Evolutionary conservation across 257 asterid genomes (phyloP).

Genomic region (Plantago major): DNA sequence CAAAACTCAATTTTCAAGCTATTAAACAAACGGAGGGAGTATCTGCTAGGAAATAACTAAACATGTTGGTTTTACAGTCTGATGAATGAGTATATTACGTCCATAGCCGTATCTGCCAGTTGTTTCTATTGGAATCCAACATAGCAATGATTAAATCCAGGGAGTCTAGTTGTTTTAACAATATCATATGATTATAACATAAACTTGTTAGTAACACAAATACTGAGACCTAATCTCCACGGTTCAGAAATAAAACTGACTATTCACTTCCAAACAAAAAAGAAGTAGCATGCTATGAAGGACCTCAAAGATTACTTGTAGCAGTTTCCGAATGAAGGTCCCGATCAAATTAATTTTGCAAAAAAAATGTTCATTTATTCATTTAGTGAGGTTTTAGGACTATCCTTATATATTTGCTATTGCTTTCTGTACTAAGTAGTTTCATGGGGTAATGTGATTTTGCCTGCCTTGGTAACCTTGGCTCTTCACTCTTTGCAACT

Average conservation of each 20-base stretch:
- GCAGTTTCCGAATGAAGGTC: too few species aligned
- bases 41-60: background rate
- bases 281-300: background rate
- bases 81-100: background rate
- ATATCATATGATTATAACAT: too few species aligned
- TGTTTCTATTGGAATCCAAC: background rate
- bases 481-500: background rate
- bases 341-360: too few species aligned
- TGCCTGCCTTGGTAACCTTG: background rate
- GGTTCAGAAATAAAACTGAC: background rate
- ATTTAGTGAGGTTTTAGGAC: background rate
- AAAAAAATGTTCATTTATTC: background rate
- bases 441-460: background rate
- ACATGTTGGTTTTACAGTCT: background rate
- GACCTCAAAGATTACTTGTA: too few species aligned
- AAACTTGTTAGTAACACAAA: background rate
- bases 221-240: background rate
- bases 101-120: background rate
- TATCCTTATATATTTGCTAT: background rate
- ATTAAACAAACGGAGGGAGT: background rate
- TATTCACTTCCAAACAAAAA: background rate
- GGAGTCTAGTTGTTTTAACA: too few species aligned
- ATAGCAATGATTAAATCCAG: too few species aligned
- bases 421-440: background rate
- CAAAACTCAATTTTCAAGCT: too few species aligned